A percentile compares a stretch with the other conserved stretches of the same genome.
Evolutionary conservation across 2,329 filamentous ascomycete species (phyloP).

Genomic region (Microsporum audouinii): DNA sequence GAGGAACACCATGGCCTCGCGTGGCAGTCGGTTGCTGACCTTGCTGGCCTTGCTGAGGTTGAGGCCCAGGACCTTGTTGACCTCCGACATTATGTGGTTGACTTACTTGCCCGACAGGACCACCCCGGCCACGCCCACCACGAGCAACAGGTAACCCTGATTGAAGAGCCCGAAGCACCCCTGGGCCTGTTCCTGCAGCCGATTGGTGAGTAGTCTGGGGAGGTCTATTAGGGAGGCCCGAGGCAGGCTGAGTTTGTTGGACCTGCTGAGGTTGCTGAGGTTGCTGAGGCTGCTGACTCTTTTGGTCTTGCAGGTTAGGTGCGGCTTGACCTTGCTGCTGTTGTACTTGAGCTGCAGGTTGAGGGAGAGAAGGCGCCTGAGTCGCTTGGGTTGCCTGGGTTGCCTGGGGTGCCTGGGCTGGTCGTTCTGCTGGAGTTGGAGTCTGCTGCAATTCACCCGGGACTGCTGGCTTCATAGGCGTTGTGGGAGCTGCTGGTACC

Average conservation of each 20-base stretch:
- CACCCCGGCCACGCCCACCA: conserved; percentile 27
- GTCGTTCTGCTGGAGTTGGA: conserved; percentile 9
- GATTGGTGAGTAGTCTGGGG: conserved; percentile 16
- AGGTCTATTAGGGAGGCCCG: conserved; percentile 16
- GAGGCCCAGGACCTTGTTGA: conserved; percentile 16
- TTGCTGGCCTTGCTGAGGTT: conserved; percentile 23
- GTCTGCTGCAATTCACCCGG: conserved; percentile 5
- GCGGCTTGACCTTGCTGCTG: conserved; percentile 6
- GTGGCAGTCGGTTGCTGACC: conserved; percentile 20
- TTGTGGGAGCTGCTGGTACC: conserved; percentile 9
- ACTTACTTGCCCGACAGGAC: conserved; percentile 20
- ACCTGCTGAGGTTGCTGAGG: conserved; percentile 14
- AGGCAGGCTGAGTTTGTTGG: conserved; percentile 21
- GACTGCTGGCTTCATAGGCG: conserved; percentile 2
- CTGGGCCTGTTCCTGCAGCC: conserved; percentile 27
- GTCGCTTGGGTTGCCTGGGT: neutral
- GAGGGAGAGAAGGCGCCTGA: neutral
- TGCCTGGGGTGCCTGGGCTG: conserved; percentile 7
- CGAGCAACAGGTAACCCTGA: conserved; percentile 37
- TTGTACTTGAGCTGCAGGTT: conserved; percentile 5
- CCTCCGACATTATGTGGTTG: conserved; percentile 25
- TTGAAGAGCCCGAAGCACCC: conserved; percentile 33
- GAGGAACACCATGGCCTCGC: conserved; percentile 30
- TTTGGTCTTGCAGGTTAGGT: neutral
- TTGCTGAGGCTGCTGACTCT: neutral